Percentiles rank a stretch among this genome's conserved stretches.
Evolutionary conservation across 352 stramenopile genomes (phyloP).

Genomic region (Phytophthora lateralis): DNA sequence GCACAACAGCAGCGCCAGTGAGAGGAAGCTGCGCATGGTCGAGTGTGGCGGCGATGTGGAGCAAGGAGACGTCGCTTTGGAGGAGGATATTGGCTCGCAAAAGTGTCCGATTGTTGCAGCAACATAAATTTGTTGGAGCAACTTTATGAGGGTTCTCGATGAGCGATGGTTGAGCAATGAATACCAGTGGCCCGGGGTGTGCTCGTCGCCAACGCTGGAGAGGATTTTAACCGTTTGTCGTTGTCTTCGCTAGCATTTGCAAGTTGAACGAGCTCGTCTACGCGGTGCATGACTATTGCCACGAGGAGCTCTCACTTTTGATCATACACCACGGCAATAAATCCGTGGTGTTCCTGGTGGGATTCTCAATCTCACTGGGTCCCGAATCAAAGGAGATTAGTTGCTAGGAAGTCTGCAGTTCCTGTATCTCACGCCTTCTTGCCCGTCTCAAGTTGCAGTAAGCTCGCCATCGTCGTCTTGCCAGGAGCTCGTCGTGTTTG

Average conservation of each 20-base stretch:
- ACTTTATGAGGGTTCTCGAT: neutral
- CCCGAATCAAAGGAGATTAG: no score
- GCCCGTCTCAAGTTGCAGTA: slow-evolving; percentile 15
- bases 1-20: slow-evolving; percentile 23
- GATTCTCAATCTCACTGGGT: no score
- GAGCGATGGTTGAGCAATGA: no score
- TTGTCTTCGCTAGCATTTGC: neutral
- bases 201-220: neutral
- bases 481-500: slow-evolving; percentile 3
- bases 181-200: no score
- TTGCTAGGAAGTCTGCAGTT: no score
- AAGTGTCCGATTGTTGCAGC: slow-evolving; percentile 13
- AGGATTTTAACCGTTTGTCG: neutral
- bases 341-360: no score
- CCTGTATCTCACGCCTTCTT: no score
- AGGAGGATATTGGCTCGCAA: slow-evolving; percentile 22
- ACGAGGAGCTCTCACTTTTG: no score
- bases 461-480: slow-evolving; percentile 3
- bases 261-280: neutral
- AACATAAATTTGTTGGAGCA: slow-evolving; percentile 6
- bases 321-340: no score
- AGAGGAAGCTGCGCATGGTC: slow-evolving; percentile 26
- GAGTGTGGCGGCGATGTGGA: neutral
- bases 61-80: slow-evolving; percentile 8
- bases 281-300: neutral